Conservation (phyloP, 495 filamentous ascomycete genomes). For the Talaromyces adpressus region DNA sequence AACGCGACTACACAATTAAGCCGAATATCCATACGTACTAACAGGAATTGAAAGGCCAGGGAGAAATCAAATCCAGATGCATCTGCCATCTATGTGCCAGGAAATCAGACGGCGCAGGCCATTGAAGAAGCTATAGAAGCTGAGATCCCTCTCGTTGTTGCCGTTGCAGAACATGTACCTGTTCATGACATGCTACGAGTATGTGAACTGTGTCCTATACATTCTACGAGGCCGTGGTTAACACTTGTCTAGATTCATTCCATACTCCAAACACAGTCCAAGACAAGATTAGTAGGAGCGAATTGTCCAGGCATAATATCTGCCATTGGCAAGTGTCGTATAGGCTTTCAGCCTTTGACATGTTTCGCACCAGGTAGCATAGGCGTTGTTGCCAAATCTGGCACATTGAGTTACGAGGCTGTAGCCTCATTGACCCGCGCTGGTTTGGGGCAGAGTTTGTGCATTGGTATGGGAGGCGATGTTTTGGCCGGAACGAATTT, state of each 20-base stretch:
- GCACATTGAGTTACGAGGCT: slow-evolving; percentile 82
- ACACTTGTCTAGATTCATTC: slow-evolving; percentile 54
- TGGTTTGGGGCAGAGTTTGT: slow-evolving; percentile 78
- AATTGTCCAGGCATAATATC: slow-evolving; percentile 90
- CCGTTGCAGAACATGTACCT: slow-evolving; percentile 88
- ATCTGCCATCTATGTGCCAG: slow-evolving; percentile 80
- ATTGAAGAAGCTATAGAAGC: slow-evolving; percentile 88
- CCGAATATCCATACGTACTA: neutral
- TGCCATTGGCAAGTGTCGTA: slow-evolving; percentile 69
- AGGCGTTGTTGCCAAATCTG: slow-evolving; percentile 82
- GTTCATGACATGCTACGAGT: slow-evolving; percentile 79
- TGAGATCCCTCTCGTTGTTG: slow-evolving; percentile 79
- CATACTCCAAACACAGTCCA: slow-evolving; percentile 74
- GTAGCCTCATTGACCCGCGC: slow-evolving; percentile 76
- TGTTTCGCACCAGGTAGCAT: slow-evolving; percentile 69
- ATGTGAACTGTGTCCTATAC: slow-evolving; percentile 15
- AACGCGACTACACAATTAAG: neutral
- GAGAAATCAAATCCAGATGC: slow-evolving; percentile 73
- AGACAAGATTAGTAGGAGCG: slow-evolving; percentile 72
- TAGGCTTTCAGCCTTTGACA: slow-evolving; percentile 79
- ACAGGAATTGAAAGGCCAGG: slow-evolving; percentile 51
- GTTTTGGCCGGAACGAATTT: slow-evolving; percentile 76
- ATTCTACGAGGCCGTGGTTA: slow-evolving; percentile 1
- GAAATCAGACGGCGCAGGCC: slow-evolving; percentile 64
- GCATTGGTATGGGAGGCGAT: slow-evolving; percentile 86